These are phyloP conservation scores for Cordyceps tenuipes DNA, from an alignment of 2,329 filamentous ascomycete species.

Conservation along the genomic window DNA sequence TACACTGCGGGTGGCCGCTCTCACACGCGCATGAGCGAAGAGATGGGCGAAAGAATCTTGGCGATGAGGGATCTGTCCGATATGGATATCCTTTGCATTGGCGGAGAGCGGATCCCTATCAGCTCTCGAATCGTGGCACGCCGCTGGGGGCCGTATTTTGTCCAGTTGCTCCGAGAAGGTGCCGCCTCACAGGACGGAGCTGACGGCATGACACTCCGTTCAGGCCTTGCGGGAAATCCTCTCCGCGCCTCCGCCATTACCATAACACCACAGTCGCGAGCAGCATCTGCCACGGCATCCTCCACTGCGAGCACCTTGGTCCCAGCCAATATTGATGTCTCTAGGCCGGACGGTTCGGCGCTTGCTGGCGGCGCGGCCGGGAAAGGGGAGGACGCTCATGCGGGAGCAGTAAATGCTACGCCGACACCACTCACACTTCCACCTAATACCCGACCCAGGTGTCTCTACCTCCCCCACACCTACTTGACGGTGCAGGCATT, in stretches of 20 bases:
- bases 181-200: constrained; percentile 62
- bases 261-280: constrained; percentile 62
- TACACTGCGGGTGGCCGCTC: constrained; percentile 67
- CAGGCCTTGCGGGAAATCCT: constrained; percentile 47
- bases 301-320: constrained; percentile 36
- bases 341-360: constrained; percentile 29
- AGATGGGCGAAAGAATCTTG: constrained; percentile 74
- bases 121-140: constrained; percentile 84
- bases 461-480: constrained; percentile 89
- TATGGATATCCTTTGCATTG: constrained; percentile 92
- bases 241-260: constrained; percentile 75
- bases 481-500: constrained; percentile 82
- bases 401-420: constrained; percentile 40
- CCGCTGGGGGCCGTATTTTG: constrained; percentile 93
- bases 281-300: constrained; percentile 37
- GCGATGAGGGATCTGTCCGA: constrained; percentile 79
- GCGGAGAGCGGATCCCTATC: constrained; percentile 84
- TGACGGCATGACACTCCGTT: constrained; percentile 68
- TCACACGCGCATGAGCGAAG: constrained; percentile 70
- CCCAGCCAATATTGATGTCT: constrained; percentile 36
- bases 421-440: constrained; percentile 49
- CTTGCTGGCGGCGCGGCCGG: constrained; percentile 25
- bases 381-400: constrained; percentile 34
- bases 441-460: constrained; percentile 65
- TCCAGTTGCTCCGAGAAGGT: constrained; percentile 79